Evolutionary conservation across 140 eudicot species (phyloP), one percentile per base, ranked within the genome.

Genomic region (Cichorium intybus): DNA sequence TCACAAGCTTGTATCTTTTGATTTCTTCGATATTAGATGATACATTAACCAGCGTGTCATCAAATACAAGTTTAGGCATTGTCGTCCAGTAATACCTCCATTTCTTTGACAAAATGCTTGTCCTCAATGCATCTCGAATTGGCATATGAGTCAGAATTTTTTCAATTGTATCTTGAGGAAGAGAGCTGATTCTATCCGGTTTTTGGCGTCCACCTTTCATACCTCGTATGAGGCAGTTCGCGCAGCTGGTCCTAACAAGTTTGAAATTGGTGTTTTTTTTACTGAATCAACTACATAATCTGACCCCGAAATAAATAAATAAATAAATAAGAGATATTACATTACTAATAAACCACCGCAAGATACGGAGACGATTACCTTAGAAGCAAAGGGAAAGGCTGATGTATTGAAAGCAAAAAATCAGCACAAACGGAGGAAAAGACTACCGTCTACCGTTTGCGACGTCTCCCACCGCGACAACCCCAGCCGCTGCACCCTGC

Each of bases 1-100:
- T 34, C 41, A 49, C 64, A 56, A 77, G 70, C 31, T 51, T 39
- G 45, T 50, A 57, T 10, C 16, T 60, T 27, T 59, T 63, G 46
- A 14, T 22, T 15, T 24, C 11, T 14, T n/a, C 20, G 5, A 1
- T 3, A n/a, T n/a, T 20, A 7, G 0, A 21, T 24, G 41, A 10
- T n/a, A 1, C 20, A 23, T 24, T 20, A 45, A 60, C 57, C 55
- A 51, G 49, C 0, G 24, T 62, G 17, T 53, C 64, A 62, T 73
- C 72, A 60, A 73, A 73, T 43, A 59, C 79, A 31, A 78, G 61
- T 39, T 63, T 60, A 0, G 77, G 77, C 5, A 77, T 64, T 1
- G 22, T 62, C 1, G 16, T 23, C 80, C 84, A 79, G 0, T 46
- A 18, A 45, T 74, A 46, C 33, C 80, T 69, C 84, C 80, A 79